Evolutionary conservation across 805 yeast genomes (phyloP), one percentile per base, ranked within the genome.

Genomic region (Priceomyces fermenticarens): DNA sequence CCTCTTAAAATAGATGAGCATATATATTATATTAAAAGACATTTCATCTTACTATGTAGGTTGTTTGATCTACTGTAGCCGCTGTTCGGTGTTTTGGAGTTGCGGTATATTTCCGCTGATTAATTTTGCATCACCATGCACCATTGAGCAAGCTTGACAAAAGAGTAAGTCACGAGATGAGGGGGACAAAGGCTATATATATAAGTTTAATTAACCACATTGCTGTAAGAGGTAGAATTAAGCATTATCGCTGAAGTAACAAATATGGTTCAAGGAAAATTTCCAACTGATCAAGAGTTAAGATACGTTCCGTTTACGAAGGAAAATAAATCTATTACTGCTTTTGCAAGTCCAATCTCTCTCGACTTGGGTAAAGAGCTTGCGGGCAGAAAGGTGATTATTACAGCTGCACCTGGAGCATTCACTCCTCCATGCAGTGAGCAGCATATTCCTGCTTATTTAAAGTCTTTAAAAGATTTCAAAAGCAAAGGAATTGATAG

Each of bases 371-470:
- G 57, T 2, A 57, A 55, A 40, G 31, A 33, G 34, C 52, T 68
- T 23, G 54, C 60, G 14, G 72, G 69, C 36, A 78, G 80, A 69
- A 80, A 73, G 53, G 78, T 83, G 26, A 79, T 85, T 32, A 68
- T 86, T 52, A 87, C 88, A 26, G 74, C 85, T 44, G 89, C 86
- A 27, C 93, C 95, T 46, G 95, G 90, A 47, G 93, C 95, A 10
- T 87, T 85, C 73, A 85, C 95, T 20, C 95, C 91, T 42, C 80
- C 91, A 6, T 85, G 93, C 63, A 73, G 85, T 36, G 78, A 74
- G 38, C 71, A 77, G 52, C 93, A 85, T 63, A 74, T 85, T 45
- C 91, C 91, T 42, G 86, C 81, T 16, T 83, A 67, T 67, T 60
- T 83, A 43, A 55, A 65, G 43, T 67, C 78, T 47, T 59, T 75